These are phyloP conservation scores for Fraxinus cuspidata DNA, from an alignment of 257 asterid genomes.

Conservation along the genomic window DNA sequence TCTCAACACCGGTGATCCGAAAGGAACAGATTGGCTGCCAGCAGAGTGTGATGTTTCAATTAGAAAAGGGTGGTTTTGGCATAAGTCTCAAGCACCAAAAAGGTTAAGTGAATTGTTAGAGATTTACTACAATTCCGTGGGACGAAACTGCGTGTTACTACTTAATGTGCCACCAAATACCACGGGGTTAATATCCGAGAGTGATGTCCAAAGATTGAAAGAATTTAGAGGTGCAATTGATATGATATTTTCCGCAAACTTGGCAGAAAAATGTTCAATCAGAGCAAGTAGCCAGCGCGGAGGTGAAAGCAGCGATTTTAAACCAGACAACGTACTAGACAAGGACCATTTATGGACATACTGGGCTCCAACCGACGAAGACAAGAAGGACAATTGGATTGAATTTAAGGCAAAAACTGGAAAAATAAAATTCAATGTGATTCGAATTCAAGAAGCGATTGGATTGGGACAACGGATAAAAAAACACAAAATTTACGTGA, in stretches of 20 bases:
- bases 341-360: slow-evolving; percentile 81
- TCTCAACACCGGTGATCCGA: slow-evolving; percentile 75
- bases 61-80: slow-evolving; percentile 94
- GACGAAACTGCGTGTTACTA: slow-evolving; percentile 76
- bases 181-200: slow-evolving; percentile 64
- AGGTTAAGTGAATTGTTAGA: slow-evolving; percentile 52
- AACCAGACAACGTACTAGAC: slow-evolving; percentile 63
- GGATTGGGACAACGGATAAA: slow-evolving; percentile 82
- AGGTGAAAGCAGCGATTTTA: slow-evolving; percentile 50
- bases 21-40: slow-evolving; percentile 85
- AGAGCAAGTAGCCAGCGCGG: slow-evolving; percentile 74
- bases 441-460: slow-evolving; percentile 85
- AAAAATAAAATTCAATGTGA: slow-evolving; percentile 64
- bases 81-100: slow-evolving; percentile 70
- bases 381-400: slow-evolving; percentile 54
- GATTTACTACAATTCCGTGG: slow-evolving; percentile 91
- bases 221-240: slow-evolving; percentile 63
- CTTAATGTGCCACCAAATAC: slow-evolving; percentile 89
- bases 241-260: slow-evolving; percentile 52
- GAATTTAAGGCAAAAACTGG: slow-evolving; percentile 43
- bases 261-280: slow-evolving; percentile 47
- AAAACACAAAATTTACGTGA: slow-evolving; percentile 56
- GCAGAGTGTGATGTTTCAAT: slow-evolving; percentile 95
- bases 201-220: slow-evolving; percentile 57
- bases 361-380: slow-evolving; percentile 73